Evolutionary conservation across 805 yeast species (phyloP).

Genomic region (Barnettozyma sucrosica): DNA sequence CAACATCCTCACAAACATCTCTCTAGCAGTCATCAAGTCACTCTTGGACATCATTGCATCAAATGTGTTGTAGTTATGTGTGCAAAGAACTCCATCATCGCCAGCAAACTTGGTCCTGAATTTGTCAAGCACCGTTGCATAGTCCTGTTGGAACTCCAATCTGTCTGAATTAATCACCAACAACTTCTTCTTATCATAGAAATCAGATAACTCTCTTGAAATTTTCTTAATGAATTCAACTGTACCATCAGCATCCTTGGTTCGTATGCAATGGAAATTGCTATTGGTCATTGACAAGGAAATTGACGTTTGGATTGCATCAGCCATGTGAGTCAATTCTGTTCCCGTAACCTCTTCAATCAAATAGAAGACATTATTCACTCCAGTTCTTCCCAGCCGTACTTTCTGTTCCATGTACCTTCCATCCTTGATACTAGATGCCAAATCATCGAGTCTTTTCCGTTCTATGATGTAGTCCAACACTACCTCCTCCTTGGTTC

Average conservation of each 20-base stretch:
- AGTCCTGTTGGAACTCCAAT: constrained; percentile 46
- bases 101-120: constrained; percentile 43
- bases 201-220: constrained; percentile 38
- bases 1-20: constrained; percentile 68
- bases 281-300: constrained; percentile 62
- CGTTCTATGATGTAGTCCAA: constrained; percentile 85
- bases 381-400: constrained; percentile 63
- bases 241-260: constrained; percentile 71
- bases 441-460: constrained; percentile 83
- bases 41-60: constrained; percentile 67
- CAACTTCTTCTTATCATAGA: constrained; percentile 34
- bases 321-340: constrained; percentile 44
- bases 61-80: constrained; percentile 49
- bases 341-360: constrained; percentile 65
- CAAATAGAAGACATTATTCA: constrained; percentile 63
- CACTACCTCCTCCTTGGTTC: constrained; percentile 55
- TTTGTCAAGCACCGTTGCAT: constrained; percentile 32
- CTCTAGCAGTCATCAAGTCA: constrained; percentile 63
- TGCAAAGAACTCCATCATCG: constrained; percentile 29
- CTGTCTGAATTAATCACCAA: constrained; percentile 48
- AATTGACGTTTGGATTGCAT: constrained; percentile 71
- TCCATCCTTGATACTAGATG: constrained; percentile 78
- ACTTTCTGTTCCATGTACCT: constrained; percentile 83
- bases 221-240: constrained; percentile 49
- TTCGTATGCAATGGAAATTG: constrained; percentile 60